Evolutionary conservation across 805 yeast species (phyloP), one percentile per base, ranked within the genome.

Genomic region (Myxozyma vanderwaltii): DNA sequence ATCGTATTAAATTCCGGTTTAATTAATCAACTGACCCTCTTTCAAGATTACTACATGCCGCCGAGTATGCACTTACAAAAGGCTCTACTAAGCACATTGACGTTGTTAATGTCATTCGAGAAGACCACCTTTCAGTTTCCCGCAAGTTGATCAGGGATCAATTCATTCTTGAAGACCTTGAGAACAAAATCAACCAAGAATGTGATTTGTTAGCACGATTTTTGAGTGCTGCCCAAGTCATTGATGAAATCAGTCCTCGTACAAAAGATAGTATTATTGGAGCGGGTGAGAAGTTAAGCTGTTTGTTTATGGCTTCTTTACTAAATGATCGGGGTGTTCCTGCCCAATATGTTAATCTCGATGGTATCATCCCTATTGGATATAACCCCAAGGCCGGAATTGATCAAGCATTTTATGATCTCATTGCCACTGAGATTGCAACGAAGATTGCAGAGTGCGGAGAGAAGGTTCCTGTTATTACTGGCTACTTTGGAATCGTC

Each of bases 401-500:
- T 54, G 92, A 89, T 70, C 85, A 83, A 41, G 64, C 66, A 27
- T 86, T 86, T 68, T 87, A 86, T 71, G 77, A 73, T 63, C 76
- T 74, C 58, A 74, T 87, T 67, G 75, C 86, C 3, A 68, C 70
- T 8, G 71, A 72, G 54, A 79, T 87, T 65, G 86, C 85, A 15
- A 74, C 72, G 24, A 77, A 72, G 56, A 76, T 85, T 15, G 54
- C 64, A 12, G 68, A 68, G 2, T 68, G 67, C 26, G 76, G 73
- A 4, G 69, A 70, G 50, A 69, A 4, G 74, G 72, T 81, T 15
- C 99, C 99, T 1, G 97, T 94, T 1, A 79, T 94, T 58, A 94
- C 99, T 31, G 99, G 99, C 1, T 94, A 89, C 73, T 94, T 94
- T 69, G 99, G 99, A 27, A 79, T 84, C 38, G 88, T 94, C n/a